Evolutionary conservation across 2,329 filamentous ascomycete species (phyloP).

Genomic region (Aureobasidium sp.): DNA sequence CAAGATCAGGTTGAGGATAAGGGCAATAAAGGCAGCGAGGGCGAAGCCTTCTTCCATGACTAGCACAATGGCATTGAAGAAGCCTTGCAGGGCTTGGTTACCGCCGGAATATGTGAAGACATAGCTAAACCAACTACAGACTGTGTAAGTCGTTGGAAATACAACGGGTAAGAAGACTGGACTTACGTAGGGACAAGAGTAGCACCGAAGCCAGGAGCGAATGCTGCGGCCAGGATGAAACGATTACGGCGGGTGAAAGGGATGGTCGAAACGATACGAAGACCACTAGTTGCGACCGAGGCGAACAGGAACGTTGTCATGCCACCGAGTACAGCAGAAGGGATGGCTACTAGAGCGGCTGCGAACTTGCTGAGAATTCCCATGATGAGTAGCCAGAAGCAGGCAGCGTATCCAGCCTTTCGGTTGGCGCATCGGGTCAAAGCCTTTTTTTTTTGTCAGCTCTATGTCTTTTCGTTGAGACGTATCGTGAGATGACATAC

Average conservation of each 20-base stretch:
- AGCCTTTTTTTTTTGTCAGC: conserved; percentile 39
- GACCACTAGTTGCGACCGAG: conserved; percentile 66
- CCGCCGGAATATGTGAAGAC: conserved; percentile 65
- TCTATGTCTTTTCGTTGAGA: background rate
- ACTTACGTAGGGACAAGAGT: conserved; percentile 37
- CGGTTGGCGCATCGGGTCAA: conserved; percentile 74
- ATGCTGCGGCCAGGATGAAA: conserved; percentile 68
- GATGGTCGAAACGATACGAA: conserved; percentile 63
- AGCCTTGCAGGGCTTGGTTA: conserved; percentile 60
- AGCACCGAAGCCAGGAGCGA: conserved; percentile 59
- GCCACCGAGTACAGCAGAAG: conserved; percentile 40
- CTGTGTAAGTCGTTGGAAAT: background rate
- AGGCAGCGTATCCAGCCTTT: conserved; percentile 69
- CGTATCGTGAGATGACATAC: background rate
- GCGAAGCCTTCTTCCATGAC: conserved; percentile 55
- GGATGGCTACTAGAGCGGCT: conserved; percentile 68
- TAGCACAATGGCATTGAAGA: conserved; percentile 56
- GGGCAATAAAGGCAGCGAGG: conserved; percentile 61
- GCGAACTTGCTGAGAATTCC: conserved; percentile 79
- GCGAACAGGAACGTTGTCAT: conserved; percentile 70
- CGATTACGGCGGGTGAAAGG: conserved; percentile 71
- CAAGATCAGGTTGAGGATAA: conserved; percentile 64
- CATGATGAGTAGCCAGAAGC: conserved; percentile 69
- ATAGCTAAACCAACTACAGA: conserved; percentile 55
- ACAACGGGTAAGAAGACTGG: too few species aligned